Conservation (phyloP, 1,284 basidiomycete genomes). For the Leccinum subrobustum region DNA sequence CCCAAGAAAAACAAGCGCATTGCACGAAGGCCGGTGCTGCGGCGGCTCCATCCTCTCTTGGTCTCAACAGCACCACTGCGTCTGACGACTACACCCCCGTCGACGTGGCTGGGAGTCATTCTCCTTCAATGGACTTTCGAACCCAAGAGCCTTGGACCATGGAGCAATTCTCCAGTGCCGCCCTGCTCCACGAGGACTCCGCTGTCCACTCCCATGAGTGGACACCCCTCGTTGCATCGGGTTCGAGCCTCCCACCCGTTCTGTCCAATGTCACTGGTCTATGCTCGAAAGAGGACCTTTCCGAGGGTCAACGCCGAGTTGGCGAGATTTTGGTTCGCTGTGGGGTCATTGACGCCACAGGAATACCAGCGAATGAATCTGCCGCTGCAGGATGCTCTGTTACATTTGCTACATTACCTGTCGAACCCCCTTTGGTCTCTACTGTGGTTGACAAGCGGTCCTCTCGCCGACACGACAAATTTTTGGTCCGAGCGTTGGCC, state of each 20-base stretch:
- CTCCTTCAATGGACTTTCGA: constrained; percentile 11
- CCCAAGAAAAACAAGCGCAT: constrained; percentile 8
- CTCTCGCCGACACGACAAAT: constrained; percentile 6
- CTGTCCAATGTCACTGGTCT: not conserved
- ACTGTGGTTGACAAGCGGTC: not conserved
- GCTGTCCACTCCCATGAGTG: not conserved
- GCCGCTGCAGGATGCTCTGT: not conserved
- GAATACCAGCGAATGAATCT: constrained; percentile 1
- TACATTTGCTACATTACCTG: not conserved
- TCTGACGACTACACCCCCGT: constrained; percentile 1
- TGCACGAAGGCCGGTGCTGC: constrained; percentile 13
- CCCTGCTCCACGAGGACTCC: not conserved
- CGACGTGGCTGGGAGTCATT: constrained; percentile 3
- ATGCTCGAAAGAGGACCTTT: constrained; percentile 9
- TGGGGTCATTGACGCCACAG: constrained; percentile 18
- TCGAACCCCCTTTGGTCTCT: not conserved
- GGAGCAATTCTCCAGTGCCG: not conserved
- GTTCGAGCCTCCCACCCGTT: not conserved
- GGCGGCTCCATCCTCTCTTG: constrained; percentile 11
- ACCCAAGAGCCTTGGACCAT: not conserved
- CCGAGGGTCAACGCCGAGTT: constrained; percentile 20
- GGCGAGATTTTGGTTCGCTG: constrained; percentile 28
- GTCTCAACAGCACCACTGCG: constrained; percentile 1
- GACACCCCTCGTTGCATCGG: constrained; percentile 3
- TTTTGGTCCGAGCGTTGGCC: constrained; percentile 20